These are phyloP conservation scores for Claviceps monticola DNA, from an alignment of 2,329 filamentous ascomycete genomes.

Conservation along the genomic window DNA sequence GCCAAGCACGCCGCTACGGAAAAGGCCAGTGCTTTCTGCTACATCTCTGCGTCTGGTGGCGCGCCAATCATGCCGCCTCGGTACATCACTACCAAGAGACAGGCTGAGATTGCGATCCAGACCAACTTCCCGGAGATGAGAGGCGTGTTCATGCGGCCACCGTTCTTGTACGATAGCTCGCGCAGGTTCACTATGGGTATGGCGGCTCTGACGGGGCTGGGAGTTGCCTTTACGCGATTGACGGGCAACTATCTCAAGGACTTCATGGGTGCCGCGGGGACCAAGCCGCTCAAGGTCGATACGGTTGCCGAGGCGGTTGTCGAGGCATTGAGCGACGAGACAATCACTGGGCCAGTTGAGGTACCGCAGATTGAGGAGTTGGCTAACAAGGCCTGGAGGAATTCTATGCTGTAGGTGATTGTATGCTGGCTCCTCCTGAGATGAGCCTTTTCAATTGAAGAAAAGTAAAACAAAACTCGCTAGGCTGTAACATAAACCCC, in stretches of 20 bases:
- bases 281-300: slow-evolving; percentile 80
- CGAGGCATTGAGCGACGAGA: slow-evolving; percentile 66
- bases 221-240: slow-evolving; percentile 61
- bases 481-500: slow-evolving; percentile 20
- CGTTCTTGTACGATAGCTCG: slow-evolving; percentile 79
- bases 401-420: slow-evolving; percentile 59
- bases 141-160: slow-evolving; percentile 68
- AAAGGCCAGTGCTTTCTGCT: slow-evolving; percentile 60
- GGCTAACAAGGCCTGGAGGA: slow-evolving; percentile 74
- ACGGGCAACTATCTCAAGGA: slow-evolving; percentile 62
- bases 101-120: slow-evolving; percentile 68
- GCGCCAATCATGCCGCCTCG: slow-evolving; percentile 71
- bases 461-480: slow-evolving; percentile 8
- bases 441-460: background rate
- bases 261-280: slow-evolving; percentile 68
- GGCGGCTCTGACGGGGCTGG: slow-evolving; percentile 62
- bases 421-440: background rate
- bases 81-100: slow-evolving; percentile 84
- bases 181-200: slow-evolving; percentile 73
- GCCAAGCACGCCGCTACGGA: slow-evolving; percentile 60
- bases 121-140: slow-evolving; percentile 62
- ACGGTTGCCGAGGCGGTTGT: slow-evolving; percentile 79
- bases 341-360: slow-evolving; percentile 62
- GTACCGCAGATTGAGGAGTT: slow-evolving; percentile 68
- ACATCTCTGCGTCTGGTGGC: slow-evolving; percentile 77